Conservation (phyloP, 345 rosid species). For the Eucalyptus lansdowneana region DNA sequence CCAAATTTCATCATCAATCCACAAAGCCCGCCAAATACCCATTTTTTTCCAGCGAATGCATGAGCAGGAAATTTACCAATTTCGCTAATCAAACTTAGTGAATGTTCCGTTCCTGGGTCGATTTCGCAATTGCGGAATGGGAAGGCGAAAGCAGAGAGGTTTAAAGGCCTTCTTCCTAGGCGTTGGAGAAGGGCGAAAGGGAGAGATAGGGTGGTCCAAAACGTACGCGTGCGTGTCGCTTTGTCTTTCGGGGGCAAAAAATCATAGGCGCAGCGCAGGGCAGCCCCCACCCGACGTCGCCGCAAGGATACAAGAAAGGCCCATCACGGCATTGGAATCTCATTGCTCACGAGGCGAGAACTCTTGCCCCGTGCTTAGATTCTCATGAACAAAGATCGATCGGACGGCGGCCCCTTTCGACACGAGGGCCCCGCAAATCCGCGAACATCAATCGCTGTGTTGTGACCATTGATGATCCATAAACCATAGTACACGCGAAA, state of each 20-base stretch:
- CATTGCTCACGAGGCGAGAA: neutral
- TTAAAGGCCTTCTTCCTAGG: neutral
- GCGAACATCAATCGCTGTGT: fast-evolving
- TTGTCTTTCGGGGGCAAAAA: neutral
- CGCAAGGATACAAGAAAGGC: neutral
- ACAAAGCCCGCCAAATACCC: neutral
- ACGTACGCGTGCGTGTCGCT: neutral
- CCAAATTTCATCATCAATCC: neutral
- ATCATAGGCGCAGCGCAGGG: neutral
- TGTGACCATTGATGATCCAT: neutral
- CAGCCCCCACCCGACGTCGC: neutral
- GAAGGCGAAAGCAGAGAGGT: neutral
- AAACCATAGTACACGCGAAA: neutral
- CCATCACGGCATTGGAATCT: neutral
- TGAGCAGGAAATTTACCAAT: neutral
- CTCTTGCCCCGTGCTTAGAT: neutral
- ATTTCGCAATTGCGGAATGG: neutral
- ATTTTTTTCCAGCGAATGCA: neutral
- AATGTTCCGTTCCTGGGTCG: neutral
- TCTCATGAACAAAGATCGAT: neutral
- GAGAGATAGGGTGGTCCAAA: neutral
- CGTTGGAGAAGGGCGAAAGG: neutral
- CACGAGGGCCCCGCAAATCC: neutral
- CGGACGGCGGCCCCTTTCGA: fast-evolving
- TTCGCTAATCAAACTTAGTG: fast-evolving